Base-by-base conservation (phyloP, 2,329 filamentous ascomycete genomes). In the Colletotrichum sp. region DNA sequence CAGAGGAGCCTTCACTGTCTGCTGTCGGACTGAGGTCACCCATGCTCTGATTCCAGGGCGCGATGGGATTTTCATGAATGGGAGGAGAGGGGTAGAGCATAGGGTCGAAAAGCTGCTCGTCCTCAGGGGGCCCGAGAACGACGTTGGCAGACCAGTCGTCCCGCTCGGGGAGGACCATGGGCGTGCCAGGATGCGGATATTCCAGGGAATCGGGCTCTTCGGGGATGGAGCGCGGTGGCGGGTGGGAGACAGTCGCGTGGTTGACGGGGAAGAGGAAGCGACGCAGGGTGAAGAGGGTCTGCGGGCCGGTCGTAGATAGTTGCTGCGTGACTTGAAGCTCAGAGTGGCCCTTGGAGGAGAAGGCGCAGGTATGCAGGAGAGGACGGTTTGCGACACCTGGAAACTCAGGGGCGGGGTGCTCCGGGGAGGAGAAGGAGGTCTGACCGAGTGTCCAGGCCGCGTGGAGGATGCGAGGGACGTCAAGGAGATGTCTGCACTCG, bases 371-470 rank as follows among this genome's bases (percentile, higher is more conserved):
- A 26, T 44, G 18, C 21, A 78, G 78, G 32, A 80, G 24, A 4
- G 79, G 78, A n/a, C 75, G 79, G 7, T 34, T 71, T 12, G 76
- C 52, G n/a, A 62, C 69, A 24, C 76, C 74, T n/a, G 76, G 74
- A 26, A 76, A 78, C 15, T 63, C 69, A 4, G 76, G 55, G n/a
- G 74, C 68, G 5, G 76, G 74, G 36, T 78, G 76, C 21, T 76
- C 67, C 12, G 76, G 76, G 8, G 80, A 82, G 16, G 82, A 85
- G 71, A 86, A 86, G 2, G 85, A 85, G 12, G 84, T 83, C 36
- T 84, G 87, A 57, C 86, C 86, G 3, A 88, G 83, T 13, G 87
- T 86, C 71, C 86, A 88, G 28, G 86, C 85, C 59, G 86, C 81
- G 49, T 86, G 85, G 26, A 88, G 85, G n/a, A 88, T 80, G 16